Percentiles rank a stretch among this genome's conserved stretches.
Evolutionary conservation across 78 protist genomes (phyloP).

Genomic region (Planoprotostelium fungivorum): DNA sequence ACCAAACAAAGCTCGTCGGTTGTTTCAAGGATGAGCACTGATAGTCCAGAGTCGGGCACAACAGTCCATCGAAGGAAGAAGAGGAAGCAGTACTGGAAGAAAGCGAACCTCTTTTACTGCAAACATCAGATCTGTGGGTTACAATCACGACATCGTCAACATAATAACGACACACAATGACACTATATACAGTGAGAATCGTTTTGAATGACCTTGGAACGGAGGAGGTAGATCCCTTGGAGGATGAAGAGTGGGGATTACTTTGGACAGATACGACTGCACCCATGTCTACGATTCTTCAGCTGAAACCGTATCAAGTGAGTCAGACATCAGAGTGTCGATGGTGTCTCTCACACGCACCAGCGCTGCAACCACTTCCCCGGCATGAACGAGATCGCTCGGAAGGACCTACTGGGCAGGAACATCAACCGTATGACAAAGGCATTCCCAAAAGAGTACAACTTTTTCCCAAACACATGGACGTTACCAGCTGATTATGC

Average conservation of each 20-base stretch:
- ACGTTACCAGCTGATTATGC: conserved; percentile 25
- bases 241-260: background rate
- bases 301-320: background rate
- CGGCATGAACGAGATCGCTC: conserved; percentile 44
- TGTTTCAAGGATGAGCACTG: too few relatives aligned
- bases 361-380: conserved; percentile 56
- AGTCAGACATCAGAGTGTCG: background rate
- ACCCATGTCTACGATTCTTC: background rate
- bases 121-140: background rate
- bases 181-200: background rate
- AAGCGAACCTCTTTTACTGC: background rate
- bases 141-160: background rate
- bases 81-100: background rate
- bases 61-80: background rate
- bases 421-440: conserved; percentile 27
- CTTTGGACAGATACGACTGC: background rate
- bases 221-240: background rate
- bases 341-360: background rate
- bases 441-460: conserved; percentile 11
- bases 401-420: conserved; percentile 50
- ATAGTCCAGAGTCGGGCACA: too few relatives aligned
- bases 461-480: conserved; percentile 39
- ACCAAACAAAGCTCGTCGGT: too few relatives aligned
- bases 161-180: background rate
- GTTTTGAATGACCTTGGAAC: background rate